Evolutionary conservation across 179 eudicot species (phyloP), one percentile per base, ranked within the genome.

Genomic region (Silene coronaria): DNA sequence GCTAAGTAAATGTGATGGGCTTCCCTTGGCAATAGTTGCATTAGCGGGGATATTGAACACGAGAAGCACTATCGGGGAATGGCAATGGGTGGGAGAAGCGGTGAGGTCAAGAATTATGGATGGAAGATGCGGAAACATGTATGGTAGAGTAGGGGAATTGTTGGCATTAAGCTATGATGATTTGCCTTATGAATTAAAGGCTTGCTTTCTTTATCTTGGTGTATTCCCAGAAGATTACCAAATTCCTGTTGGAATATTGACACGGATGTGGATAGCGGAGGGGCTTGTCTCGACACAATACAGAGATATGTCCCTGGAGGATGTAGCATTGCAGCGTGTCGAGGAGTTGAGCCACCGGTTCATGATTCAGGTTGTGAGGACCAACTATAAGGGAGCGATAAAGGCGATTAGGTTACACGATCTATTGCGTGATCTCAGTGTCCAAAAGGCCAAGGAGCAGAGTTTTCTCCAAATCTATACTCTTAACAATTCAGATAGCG

Each of bases 211-310:
- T 61, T 86, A 89, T 67, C 80, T 87, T 22, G 82, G 85, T 38
- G 70, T 57, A n/a, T 89, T 88, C 61, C 93, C 82, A 2, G 85
- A 82, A 73, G 88, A 84, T 6, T 75, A 70, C 38, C 76, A 57
- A 36, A 83, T 89, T 23, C 75, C 81, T 13, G 67, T 79, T 9
- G 84, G 84, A 71, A 79, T 63, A 66, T 36, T 89, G 38, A 84
- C 88, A 22, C 57, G 87, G 22, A 81, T 87, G 77, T 89, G 92
- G 93, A 81, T 89, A 48, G 88, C 91, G 0, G 91, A 88, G 68
- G 88, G 88, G 12, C 83, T 88, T 17, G 64, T 88, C 17, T 10
- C 70, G 42, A 0, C 53, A 27, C 24, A 75, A 2, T 38, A 67
- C 63, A 75, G 60, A 63, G 85, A 76, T 14, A 64, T 82, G 70